A percentile compares a stretch with the other conserved stretches of the same genome.
Evolutionary conservation across 306 rosid genomes (phyloP).

Genomic region (Cicer cuneatum): DNA sequence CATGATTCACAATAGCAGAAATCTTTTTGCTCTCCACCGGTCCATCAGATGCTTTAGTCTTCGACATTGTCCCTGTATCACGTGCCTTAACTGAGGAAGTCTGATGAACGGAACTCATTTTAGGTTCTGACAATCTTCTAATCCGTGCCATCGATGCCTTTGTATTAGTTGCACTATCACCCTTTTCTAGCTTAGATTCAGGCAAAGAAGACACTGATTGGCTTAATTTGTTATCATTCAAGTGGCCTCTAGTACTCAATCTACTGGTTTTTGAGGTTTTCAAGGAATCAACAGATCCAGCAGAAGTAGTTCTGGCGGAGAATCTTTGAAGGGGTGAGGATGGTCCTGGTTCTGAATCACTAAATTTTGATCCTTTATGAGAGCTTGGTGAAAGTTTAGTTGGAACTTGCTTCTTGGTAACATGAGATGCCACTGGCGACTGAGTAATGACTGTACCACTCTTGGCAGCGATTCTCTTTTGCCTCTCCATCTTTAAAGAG

Average conservation of each 20-base stretch:
- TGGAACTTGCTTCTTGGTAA: slow-evolving; percentile 67
- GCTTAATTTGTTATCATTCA: slow-evolving; percentile 65
- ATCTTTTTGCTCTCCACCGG: slow-evolving; percentile 82
- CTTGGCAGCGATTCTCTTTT: slow-evolving; percentile 94
- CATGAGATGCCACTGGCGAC: slow-evolving; percentile 58
- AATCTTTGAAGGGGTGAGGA: slow-evolving; percentile 79
- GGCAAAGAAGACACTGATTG: slow-evolving; percentile 80
- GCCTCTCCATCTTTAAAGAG: slow-evolving; percentile 90
- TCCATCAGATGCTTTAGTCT: slow-evolving; percentile 60
- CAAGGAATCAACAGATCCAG: slow-evolving; percentile 67
- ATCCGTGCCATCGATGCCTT: slow-evolving; percentile 82
- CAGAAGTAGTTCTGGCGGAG: slow-evolving; percentile 57
- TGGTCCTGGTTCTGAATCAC: slow-evolving; percentile 88
- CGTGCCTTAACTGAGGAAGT: slow-evolving; percentile 59
- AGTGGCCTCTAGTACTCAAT: slow-evolving; percentile 58
- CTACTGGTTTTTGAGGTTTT: slow-evolving; percentile 74
- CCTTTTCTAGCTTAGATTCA: slow-evolving; percentile 71
- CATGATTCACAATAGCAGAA: slow-evolving; percentile 80
- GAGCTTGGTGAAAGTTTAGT: slow-evolving; percentile 70
- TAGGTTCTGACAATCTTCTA: slow-evolving; percentile 95
- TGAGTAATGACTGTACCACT: slow-evolving; percentile 60
- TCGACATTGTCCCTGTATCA: slow-evolving; percentile 50
- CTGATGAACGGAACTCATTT: slow-evolving; percentile 59
- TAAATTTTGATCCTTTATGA: slow-evolving; percentile 81
- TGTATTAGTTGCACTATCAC: slow-evolving; percentile 57